Base-by-base conservation (phyloP, 331 rosid genomes). In the Cydonia oblonga region DNA sequence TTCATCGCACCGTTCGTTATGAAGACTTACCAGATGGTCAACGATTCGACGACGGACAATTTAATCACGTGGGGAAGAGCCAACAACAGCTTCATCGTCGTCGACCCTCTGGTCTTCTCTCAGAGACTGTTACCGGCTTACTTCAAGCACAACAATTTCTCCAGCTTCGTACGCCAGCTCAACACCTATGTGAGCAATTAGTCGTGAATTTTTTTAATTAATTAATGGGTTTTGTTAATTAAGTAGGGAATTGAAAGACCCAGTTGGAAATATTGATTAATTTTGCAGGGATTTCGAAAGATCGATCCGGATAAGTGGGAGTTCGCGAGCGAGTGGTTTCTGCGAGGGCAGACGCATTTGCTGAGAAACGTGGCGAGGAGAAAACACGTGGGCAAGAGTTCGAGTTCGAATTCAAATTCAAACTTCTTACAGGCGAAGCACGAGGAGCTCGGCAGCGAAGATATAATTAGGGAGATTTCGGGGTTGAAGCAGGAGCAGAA, bases 281-380 rank as follows among this genome's bases (percentile, higher is more conserved):
- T 58, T 8, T 2, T 28, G 13, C 74, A 93, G 97, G 96, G 96
- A 13, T 93, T 93, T 82, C 82, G 86, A 57, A 93, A 93, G 77
- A 96, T 93, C 30, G 97, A 91, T 75, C 96, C 98, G 4, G 97
- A 93, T 80, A 52, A 81, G 33, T 93, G 97, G 98, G 98, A 93
- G 71, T 93, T 93, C 25, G 98, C 98, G 22, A 93, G 86, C 80
- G 91, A 93, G 85, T 89, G 91, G 88, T 93, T 91, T 63, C 84
- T 93, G 12, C 81, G 96, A 0, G 97, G 93, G 2, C 98, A 93
- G 69, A 85, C 72, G 71, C 97, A 91, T 51, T 76, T 91, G 46
- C 65, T 93, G 67, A 80, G 44, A 64, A 91, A 89, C 78, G 85
- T 93, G 52, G 84, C 57, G 42, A 24, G 98, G 64, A 85, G 66